phyloP scores from a whole-genome alignment of 1,284 basidiomycete species.

The Clitocybe nebularis region DNA sequence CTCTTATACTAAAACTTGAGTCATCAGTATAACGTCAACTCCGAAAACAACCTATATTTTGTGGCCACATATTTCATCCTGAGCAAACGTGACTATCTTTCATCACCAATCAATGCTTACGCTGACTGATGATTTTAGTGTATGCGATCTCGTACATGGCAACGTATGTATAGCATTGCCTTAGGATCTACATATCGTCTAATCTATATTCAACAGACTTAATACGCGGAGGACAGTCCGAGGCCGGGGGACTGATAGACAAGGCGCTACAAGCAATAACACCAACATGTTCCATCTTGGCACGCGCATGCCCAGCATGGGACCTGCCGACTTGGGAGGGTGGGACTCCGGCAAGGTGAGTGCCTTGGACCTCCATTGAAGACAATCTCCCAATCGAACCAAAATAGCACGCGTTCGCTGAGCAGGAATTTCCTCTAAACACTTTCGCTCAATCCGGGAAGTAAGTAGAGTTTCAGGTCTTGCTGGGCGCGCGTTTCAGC shows the following conservation, averaged over 20 bases:
- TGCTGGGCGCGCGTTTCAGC: background rate
- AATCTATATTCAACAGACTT: conserved; percentile 28
- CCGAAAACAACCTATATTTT: conserved; percentile 51
- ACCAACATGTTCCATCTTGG: conserved; percentile 47
- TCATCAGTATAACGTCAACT: conserved; percentile 54
- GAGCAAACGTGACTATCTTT: conserved; percentile 50
- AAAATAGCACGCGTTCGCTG: conserved; percentile 7
- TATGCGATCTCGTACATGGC: conserved; percentile 68
- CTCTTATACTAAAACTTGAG: conserved; percentile 8
- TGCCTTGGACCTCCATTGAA: background rate
- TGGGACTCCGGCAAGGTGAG: conserved; percentile 17
- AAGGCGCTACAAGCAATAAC: conserved; percentile 30
- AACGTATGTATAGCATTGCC: conserved; percentile 38
- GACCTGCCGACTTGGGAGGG: conserved; percentile 15
- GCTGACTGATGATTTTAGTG: conserved; percentile 34
- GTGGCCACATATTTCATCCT: conserved; percentile 57
- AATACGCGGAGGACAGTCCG: conserved; percentile 47
- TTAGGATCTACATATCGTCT: background rate
- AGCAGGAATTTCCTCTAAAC: conserved; percentile 17
- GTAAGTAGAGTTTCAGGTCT: conserved; percentile 6
- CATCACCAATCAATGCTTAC: conserved; percentile 5
- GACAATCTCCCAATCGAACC: background rate
- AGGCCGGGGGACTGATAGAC: conserved; percentile 41
- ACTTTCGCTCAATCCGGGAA: conserved; percentile 12
- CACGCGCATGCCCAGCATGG: conserved; percentile 36